phyloP scores from a whole-genome alignment of 2,329 filamentous ascomycete genomes.

The Pestalotiopsis sp. region DNA sequence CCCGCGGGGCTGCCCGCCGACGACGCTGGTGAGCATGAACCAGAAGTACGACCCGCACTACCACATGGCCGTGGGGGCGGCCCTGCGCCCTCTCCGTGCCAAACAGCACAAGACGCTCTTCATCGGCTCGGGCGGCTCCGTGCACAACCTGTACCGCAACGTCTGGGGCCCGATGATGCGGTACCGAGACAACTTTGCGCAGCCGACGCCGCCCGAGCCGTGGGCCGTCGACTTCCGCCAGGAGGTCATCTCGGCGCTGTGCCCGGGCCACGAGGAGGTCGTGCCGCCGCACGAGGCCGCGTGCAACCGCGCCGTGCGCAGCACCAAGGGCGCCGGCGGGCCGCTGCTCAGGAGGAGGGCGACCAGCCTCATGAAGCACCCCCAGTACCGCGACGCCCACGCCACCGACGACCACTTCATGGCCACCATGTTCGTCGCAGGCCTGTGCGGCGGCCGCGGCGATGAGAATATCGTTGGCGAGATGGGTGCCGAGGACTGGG shows the following conservation, averaged over 20 bases:
- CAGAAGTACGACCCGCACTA: slow-evolving; percentile 41
- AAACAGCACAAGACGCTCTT: slow-evolving; percentile 54
- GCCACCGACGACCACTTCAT: slow-evolving; percentile 73
- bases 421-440: slow-evolving; percentile 64
- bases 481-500: slow-evolving; percentile 65
- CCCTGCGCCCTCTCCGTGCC: slow-evolving; percentile 55
- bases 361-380: slow-evolving; percentile 69
- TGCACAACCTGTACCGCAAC: slow-evolving; percentile 73
- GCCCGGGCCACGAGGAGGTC: slow-evolving; percentile 37
- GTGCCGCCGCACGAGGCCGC: slow-evolving; percentile 15
- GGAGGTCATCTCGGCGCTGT: slow-evolving; percentile 61
- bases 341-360: slow-evolving; percentile 55
- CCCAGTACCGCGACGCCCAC: slow-evolving; percentile 66
- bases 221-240: slow-evolving; percentile 69
- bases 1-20: slow-evolving; percentile 63
- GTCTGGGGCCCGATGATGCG: slow-evolving; percentile 64
- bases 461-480: slow-evolving; percentile 43
- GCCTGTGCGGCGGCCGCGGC: slow-evolving; percentile 49
- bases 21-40: slow-evolving; percentile 52
- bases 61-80: slow-evolving; percentile 55
- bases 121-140: slow-evolving; percentile 61
- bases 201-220: slow-evolving; percentile 57
- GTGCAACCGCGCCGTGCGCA: slow-evolving; percentile 1
- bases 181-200: slow-evolving; percentile 65
- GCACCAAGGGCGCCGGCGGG: slow-evolving; percentile 36